Base-by-base conservation (phyloP, 2,329 filamentous ascomycete species). In the Fusarium luffae region DNA sequence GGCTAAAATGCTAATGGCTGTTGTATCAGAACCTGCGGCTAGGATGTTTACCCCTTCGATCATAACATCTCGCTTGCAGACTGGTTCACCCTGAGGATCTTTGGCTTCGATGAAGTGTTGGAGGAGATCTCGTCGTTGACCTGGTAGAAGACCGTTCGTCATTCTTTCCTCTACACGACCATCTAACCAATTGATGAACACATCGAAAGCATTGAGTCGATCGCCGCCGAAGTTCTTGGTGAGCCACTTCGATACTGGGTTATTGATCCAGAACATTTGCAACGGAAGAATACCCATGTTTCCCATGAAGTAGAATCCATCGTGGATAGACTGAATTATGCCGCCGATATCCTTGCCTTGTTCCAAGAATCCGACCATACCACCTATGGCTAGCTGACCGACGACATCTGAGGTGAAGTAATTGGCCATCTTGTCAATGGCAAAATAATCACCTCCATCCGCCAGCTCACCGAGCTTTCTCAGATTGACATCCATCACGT, bases 261-360 rank as follows among this genome's bases (percentile, higher is more conserved):
- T 68, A 5, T 68, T 66, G 12, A 68, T 47, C 65, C 65, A 68
- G 12, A 47, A 18, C 65, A 68, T 66, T 10, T 68, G 65, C 3
- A 62, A 44, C 0, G 65, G 57, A 3, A 68, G 12, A 19, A 62
- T 59, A 7, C 54, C 65, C 62, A 68, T 62, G n/a, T 68, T 68
- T 2, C 56, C 58, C 65, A 66, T 68, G 7, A 66, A 42, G 13
- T 62, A 68, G 21, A 68, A 68, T 0, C 65, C 65, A 10, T 68
- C 65, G 9, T 66, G 62, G 8, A 68, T 58, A 4, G 62, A 68
- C 12, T 54, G 65, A 16, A 68, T 68, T 4, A 68, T 65, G 1
- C 62, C 62, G 14, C 46, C 62, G 5, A 66, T 44, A 9, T 68
- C 65, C 6, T 48, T 58, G 8, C 14, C 21, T 5, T 68, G 62